Evolutionary conservation across 83 land plant species (phyloP).

Genomic region (Larix sibirica): DNA sequence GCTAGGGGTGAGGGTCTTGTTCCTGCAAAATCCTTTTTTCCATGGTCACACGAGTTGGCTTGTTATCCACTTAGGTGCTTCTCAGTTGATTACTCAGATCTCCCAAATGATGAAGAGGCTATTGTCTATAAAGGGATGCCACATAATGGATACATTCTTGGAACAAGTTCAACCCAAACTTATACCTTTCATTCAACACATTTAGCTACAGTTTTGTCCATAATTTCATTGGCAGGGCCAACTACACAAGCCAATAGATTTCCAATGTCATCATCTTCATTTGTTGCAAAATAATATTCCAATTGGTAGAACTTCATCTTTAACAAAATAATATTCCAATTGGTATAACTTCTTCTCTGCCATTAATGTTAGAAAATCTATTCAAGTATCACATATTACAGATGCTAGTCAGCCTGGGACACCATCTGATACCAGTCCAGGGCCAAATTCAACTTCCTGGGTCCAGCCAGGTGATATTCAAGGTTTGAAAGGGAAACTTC

Average conservation of each 20-base stretch:
- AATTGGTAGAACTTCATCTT: no score
- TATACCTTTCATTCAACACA: slow-evolving; percentile 11
- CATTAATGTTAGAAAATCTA: no score
- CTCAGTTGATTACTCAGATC: slow-evolving; percentile 25
- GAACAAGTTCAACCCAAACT: neutral
- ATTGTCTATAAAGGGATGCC: slow-evolving; percentile 47
- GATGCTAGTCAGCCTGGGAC: no score
- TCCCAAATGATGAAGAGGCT: slow-evolving; percentile 50
- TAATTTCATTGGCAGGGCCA: slow-evolving; percentile 10
- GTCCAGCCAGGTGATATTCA: no score
- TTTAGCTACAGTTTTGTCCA: slow-evolving; percentile 24
- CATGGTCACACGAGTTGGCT: slow-evolving; percentile 25
- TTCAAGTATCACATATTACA: no score
- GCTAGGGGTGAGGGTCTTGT: slow-evolving; percentile 79
- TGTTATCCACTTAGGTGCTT: slow-evolving; percentile 29
- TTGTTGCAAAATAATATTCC: no score
- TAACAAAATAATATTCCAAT: no score
- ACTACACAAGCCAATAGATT: slow-evolving; percentile 19
- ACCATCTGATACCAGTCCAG: no score
- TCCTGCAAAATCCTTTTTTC: slow-evolving; percentile 34
- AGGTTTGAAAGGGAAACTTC: no score
- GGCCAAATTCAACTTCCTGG: no score
- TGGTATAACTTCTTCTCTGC: no score
- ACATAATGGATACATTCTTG: slow-evolving; percentile 29
- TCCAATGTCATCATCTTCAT: no score